phyloP scores from a whole-genome alignment of 2,329 filamentous ascomycete species.

The Teratosphaeria zuluensis region DNA sequence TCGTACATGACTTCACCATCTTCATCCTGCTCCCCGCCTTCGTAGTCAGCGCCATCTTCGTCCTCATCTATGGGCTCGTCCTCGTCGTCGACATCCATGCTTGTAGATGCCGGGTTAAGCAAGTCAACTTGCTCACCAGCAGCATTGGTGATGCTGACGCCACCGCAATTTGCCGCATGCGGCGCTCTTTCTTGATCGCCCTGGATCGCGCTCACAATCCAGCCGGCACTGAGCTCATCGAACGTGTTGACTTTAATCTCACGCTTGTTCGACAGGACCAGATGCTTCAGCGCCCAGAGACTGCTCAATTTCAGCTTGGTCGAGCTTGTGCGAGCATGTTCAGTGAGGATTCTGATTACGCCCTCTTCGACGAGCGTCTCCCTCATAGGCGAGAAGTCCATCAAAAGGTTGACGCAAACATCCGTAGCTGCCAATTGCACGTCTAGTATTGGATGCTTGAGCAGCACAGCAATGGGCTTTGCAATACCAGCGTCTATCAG shows the following conservation, averaged over 20 bases:
- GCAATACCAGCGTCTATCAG: constrained; percentile 79
- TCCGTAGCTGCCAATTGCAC: constrained; percentile 81
- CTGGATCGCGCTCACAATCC: constrained; percentile 71
- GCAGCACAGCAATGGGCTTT: constrained; percentile 63
- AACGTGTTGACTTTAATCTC: constrained; percentile 68
- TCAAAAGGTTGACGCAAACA: constrained; percentile 72
- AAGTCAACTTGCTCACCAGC: constrained; percentile 51
- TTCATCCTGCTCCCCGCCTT: constrained; percentile 25
- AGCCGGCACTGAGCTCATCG: constrained; percentile 65
- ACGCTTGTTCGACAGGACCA: constrained; percentile 63
- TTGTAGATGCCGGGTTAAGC: constrained; percentile 38
- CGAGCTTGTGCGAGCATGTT: constrained; percentile 73
- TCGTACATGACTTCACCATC: constrained; percentile 40
- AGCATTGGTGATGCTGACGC: constrained; percentile 44
- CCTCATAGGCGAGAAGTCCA: constrained; percentile 86
- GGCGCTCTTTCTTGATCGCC: constrained; percentile 36
- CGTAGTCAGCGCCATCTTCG: constrained; percentile 12
- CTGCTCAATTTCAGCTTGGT: constrained; percentile 74
- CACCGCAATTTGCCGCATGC: constrained; percentile 38
- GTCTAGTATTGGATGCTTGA: constrained; percentile 64
- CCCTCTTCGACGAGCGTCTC: constrained; percentile 66
- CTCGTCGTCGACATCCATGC: constrained; percentile 22
- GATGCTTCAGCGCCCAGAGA: constrained; percentile 87
- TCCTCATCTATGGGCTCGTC: constrained; percentile 19
- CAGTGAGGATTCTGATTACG: constrained; percentile 66